Percentiles rank a stretch among this genome's conserved stretches.
Evolutionary conservation across 345 rosid genomes (phyloP).

Genomic region (Jatropha curcas): DNA sequence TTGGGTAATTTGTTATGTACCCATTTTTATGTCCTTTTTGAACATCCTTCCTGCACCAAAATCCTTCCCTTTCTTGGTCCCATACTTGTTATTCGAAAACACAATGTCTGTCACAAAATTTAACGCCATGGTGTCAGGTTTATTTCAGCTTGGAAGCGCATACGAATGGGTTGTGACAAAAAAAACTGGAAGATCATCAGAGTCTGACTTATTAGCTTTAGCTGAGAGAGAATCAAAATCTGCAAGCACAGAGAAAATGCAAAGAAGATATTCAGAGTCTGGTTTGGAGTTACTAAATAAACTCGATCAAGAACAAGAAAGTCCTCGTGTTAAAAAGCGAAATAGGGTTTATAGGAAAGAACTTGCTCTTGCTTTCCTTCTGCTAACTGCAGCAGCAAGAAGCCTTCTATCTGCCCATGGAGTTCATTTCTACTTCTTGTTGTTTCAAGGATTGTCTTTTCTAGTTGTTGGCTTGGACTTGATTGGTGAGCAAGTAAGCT

Average conservation of each 20-base stretch:
- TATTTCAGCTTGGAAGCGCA: conserved; percentile 87
- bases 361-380: conserved; percentile 76
- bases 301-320: conserved; percentile 43
- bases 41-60: conserved; percentile 83
- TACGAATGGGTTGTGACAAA: conserved; percentile 92
- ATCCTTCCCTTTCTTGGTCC: conserved; percentile 86
- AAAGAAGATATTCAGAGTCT: conserved; percentile 67
- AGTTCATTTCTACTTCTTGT: conserved; percentile 86
- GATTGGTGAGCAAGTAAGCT: conserved; percentile 88
- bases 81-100: conserved; percentile 87
- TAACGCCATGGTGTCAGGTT: conserved; percentile 91
- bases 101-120: conserved; percentile 93
- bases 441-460: conserved; percentile 85
- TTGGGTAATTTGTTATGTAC: conserved; percentile 86
- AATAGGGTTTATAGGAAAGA: conserved; percentile 76
- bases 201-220: conserved; percentile 70
- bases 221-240: conserved; percentile 68
- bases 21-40: conserved; percentile 73
- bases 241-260: conserved; percentile 52
- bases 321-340: conserved; percentile 31
- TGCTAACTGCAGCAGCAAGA: conserved; percentile 78
- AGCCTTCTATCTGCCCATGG: conserved; percentile 84
- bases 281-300: conserved; percentile 64
- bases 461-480: conserved; percentile 83
- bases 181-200: conserved; percentile 85